phyloP scores from a whole-genome alignment of 345 rosid genomes.

The Eucalyptus pauciflora region DNA sequence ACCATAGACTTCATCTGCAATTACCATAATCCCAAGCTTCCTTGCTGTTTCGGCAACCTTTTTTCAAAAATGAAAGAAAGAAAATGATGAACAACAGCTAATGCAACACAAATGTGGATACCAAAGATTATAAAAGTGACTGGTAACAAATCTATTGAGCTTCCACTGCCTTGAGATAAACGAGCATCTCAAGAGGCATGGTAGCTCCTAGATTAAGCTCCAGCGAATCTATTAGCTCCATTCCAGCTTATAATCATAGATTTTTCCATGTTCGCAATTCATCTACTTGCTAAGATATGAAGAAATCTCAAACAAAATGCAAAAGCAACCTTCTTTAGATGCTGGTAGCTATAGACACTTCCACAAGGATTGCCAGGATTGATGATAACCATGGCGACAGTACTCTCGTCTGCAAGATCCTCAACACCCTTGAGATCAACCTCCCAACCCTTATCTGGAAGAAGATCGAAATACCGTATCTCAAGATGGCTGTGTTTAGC shows the following conservation, averaged over 20 bases:
- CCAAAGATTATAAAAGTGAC: not conserved
- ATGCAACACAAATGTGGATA: not conserved
- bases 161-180: not conserved
- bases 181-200: not conserved
- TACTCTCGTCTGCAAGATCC: constrained; percentile 52
- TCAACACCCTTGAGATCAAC: constrained; percentile 52
- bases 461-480: constrained; percentile 51
- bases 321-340: constrained; percentile 34
- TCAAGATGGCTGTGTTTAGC: constrained; percentile 27
- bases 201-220: not conserved
- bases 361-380: constrained; percentile 73
- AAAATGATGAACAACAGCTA: not conserved
- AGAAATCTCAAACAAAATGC: not conserved
- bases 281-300: not conserved
- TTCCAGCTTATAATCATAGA: not conserved
- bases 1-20: constrained; percentile 59
- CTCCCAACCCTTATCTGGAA: constrained; percentile 58
- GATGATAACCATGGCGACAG: constrained; percentile 51
- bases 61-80: not conserved
- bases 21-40: constrained; percentile 57
- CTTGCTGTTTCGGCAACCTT: constrained; percentile 51
- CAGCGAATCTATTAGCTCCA: not conserved
- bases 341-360: constrained; percentile 42
- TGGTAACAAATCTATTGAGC: not conserved
- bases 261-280: not conserved